Evolutionary conservation across 1,139 yeast genomes (phyloP), one percentile per base, ranked within the genome.

Genomic region (Debaryomyces subglobosus): DNA sequence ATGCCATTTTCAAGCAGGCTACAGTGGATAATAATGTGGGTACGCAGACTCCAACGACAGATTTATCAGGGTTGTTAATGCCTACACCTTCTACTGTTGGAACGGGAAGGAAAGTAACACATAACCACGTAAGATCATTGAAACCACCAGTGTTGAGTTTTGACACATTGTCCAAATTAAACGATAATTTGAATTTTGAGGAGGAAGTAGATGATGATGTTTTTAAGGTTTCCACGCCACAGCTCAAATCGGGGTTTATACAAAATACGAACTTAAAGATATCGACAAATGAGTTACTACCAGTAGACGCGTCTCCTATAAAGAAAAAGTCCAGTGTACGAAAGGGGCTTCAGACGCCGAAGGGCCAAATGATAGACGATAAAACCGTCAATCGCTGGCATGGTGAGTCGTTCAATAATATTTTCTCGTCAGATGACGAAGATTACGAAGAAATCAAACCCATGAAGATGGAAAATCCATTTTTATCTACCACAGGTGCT

Each of bases 61-160:
- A 37, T 30, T 44, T 43, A 16, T 65, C 70, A 52, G 72, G 72
- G 4, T 55, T 65, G 33, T 58, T 74, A 34, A 60, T 74, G 44
- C 79, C 79, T 2, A 65, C 71, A n/a, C 78, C 77, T 2, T 70
- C 77, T 0, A 71, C 74, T 0, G 65, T 72, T 5, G 79, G 79
- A 1, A 57, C 73, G 1, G 79, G 79, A 1, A 61, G 79, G 46
- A 61, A 55, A 29, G 36, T 21, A 32, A 8, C 29, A 30, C 8
- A 21, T n/a, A 44, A 44, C 15, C 47, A 57, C 25, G 20, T 53
- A 46, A 47, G 55, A 39, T 3, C 46, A n/a, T 45, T 52, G 13
- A 51, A 48, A 21, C 55, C 57, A 3, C 58, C 61, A 5, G 48
- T 51, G 5, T 52, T 59, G 39, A 59, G 57, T 15, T 57, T 59